Evolutionary conservation across 2,329 filamentous ascomycete genomes (phyloP), one percentile per base, ranked within the genome.

Genomic region (Grosmannia clavigera): DNA sequence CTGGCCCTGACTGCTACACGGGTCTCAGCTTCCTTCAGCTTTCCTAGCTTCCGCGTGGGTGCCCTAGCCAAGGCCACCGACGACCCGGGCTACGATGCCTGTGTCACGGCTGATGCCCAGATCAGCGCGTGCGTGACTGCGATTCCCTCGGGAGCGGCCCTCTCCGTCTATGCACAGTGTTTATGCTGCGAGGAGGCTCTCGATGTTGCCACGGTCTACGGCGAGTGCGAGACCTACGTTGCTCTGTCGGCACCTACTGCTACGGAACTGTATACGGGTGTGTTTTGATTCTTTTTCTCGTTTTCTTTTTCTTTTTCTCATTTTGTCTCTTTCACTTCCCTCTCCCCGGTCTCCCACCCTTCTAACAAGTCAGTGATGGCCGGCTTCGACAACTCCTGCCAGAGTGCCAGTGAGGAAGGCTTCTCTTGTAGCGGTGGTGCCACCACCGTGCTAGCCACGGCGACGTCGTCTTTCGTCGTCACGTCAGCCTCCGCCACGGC

Each of bases 151-250:
- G 56, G 55, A 2, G 63, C 61, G 1, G 57, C 63, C 14, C 48
- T n/a, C 3, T 55, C 35, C 2, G 61, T 58, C 16, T 55, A 55
- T 25, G 57, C 59, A n/a, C 48, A 53, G 3, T 70, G 68, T 55
- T 43, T 65, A n/a, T 70, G 68, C 61, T 70, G 68, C 55, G 31
- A 55, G 6, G 55, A 53, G 10, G 46, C 31, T 31, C 51, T 57
- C 2, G 57, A 61, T 25, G 9, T 69, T 16, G 62, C 40, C 10
- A 10, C 56, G 2, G 54, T 58, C 19, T 70, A 68, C 58, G 60
- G 57, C n/a, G 60, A 50, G 54, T 70, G 68, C 64, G 65, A 65
- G 19, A 59, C 61, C 10, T 69, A 69, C 58, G 61, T 67, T 54
- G 33, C 51, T 31, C 52, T 58, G 2, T 61, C 62, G 33, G 61